Conservation (phyloP, 208 protist genomes). For the Leishmania martiniquensis region DNA sequence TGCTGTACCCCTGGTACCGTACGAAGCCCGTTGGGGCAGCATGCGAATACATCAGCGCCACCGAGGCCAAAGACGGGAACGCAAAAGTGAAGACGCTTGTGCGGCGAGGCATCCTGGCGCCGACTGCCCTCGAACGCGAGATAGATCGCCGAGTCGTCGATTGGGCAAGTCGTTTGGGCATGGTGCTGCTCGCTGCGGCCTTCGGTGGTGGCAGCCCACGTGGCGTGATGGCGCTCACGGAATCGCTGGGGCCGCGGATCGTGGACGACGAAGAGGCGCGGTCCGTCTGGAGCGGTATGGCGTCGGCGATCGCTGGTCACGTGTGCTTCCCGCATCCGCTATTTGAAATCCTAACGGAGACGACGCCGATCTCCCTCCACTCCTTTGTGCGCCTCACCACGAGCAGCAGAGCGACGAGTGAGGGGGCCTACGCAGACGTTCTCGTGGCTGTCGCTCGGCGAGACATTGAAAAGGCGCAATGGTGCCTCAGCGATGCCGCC, state of each 20-base stretch:
- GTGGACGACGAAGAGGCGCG: neutral
- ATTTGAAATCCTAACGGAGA: constrained; percentile 14
- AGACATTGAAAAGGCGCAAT: constrained; percentile 12
- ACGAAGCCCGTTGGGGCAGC: constrained; percentile 8
- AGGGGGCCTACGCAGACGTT: constrained; percentile 12
- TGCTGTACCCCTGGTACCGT: constrained; percentile 32
- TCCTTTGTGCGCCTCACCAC: neutral
- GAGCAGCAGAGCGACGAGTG: neutral
- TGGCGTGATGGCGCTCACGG: neutral
- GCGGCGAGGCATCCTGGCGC: constrained; percentile 11
- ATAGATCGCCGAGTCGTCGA: constrained; percentile 7
- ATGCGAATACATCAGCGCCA: neutral
- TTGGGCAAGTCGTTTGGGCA: constrained; percentile 27
- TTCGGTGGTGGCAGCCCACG: constrained; percentile 33
- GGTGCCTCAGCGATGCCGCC: constrained; percentile 9
- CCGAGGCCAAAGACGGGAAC: neutral
- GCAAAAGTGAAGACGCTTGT: neutral
- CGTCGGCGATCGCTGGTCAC: constrained; percentile 12
- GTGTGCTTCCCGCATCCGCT: constrained; percentile 27
- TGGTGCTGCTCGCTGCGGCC: constrained; percentile 26
- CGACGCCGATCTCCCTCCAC: constrained; percentile 16
- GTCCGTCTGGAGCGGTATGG: constrained; percentile 17
- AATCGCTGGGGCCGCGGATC: neutral
- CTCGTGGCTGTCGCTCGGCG: constrained; percentile 27
- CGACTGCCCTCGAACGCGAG: neutral